Conservation (phyloP, 1,284 basidiomycete genomes). For the Ceratobasidium sp. region DNA sequence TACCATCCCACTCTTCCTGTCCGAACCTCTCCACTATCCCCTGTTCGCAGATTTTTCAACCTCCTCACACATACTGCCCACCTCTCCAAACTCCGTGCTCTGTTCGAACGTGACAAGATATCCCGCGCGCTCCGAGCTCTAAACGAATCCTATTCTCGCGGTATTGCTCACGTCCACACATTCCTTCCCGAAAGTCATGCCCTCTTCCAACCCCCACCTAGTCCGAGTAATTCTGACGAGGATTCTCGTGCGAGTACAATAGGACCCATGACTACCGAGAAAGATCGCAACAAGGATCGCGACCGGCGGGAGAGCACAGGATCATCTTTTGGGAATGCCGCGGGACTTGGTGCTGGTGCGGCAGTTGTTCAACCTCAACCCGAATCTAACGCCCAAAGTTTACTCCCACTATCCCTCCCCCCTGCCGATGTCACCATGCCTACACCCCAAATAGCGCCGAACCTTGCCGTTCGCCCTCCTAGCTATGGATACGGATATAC, state of each 20-base stretch:
- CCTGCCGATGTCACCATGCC: conserved; percentile 32
- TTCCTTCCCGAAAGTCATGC: conserved; percentile 34
- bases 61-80: conserved; percentile 39
- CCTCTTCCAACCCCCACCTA: conserved; percentile 34
- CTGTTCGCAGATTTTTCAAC: conserved; percentile 30
- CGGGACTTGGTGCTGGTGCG: conserved; percentile 23
- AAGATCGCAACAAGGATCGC: not conserved
- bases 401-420: conserved; percentile 31
- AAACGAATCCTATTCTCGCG: conserved; percentile 35
- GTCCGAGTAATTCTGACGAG: conserved; percentile 10
- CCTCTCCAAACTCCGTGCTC: conserved; percentile 29
- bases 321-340: conserved; percentile 32
- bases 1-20: not conserved
- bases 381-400: conserved; percentile 18
- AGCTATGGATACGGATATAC: conserved; percentile 31
- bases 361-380: conserved; percentile 3
- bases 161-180: conserved; percentile 32
- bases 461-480: not conserved
- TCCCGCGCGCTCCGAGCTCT: conserved; percentile 33
- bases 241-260: conserved; percentile 30
- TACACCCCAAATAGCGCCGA: conserved; percentile 7
- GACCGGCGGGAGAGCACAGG: conserved; percentile 25
- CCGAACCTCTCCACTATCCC: too few species aligned
- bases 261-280: not conserved
- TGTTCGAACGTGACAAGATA: conserved; percentile 38